A percentile compares a stretch with the other conserved stretches of the same genome.
Evolutionary conservation across 192 early-diverging fungal species (phyloP).

Genomic region (Chytriomyces confervae): DNA sequence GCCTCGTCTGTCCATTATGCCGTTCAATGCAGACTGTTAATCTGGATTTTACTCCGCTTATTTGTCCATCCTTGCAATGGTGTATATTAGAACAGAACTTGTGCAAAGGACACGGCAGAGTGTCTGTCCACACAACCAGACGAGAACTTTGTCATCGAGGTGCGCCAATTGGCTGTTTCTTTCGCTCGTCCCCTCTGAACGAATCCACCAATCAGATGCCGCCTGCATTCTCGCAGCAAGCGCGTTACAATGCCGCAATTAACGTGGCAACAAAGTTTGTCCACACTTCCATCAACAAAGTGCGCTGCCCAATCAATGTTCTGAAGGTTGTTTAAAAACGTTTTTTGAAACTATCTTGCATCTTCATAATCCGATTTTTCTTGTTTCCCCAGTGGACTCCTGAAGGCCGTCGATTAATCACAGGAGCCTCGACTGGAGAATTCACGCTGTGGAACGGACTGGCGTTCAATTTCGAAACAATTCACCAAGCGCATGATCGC

Average conservation of each 20-base stretch:
- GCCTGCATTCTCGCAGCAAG: slow-evolving; percentile 64
- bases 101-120: background rate
- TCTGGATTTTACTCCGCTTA: background rate
- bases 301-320: slow-evolving; percentile 88
- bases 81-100: slow-evolving; percentile 20
- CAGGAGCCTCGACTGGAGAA: slow-evolving; percentile 91
- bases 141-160: slow-evolving; percentile 37
- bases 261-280: slow-evolving; percentile 85
- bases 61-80: too few species aligned
- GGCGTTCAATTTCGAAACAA: slow-evolving; percentile 98
- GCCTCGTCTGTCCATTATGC: slow-evolving; percentile 4
- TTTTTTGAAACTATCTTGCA: background rate
- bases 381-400: slow-evolving; percentile 81
- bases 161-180: background rate
- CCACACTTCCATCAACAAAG: slow-evolving; percentile 93
- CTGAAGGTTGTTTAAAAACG: slow-evolving; percentile 63
- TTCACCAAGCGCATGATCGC: slow-evolving; percentile 92
- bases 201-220: slow-evolving; percentile 56
- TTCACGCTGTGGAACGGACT: slow-evolving; percentile 98
- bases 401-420: slow-evolving; percentile 91
- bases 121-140: slow-evolving; percentile 27
- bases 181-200: background rate
- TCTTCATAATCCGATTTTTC: background rate
- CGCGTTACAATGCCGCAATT: slow-evolving; percentile 70
- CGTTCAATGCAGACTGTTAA: too few species aligned